Evolutionary conservation across 495 filamentous ascomycete species (phyloP), one percentile per base, ranked within the genome.

Genomic region (Staphylotrichum longicolle): DNA sequence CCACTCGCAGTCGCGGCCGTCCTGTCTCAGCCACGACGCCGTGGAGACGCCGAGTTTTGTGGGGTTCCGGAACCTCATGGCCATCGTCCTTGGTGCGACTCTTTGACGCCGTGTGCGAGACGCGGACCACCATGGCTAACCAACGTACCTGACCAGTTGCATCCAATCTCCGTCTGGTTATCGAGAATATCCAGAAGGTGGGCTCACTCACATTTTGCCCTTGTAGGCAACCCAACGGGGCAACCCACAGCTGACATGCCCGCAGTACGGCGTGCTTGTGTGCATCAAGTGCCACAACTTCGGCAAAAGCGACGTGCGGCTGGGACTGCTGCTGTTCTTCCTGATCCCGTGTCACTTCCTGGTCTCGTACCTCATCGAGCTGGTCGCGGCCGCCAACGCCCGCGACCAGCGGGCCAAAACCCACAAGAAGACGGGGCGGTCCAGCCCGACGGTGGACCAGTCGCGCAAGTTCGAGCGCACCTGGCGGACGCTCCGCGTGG

Each of bases 101-200:
- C 47, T 37, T 41, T 27, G 30, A 39, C 9, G 20, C 20, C 20
- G 1, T 37, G 9, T 12, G 2, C 9, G 4, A 8, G 8, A 10
- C 20, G 15, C 20, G 20, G 20, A 27, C 20, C 20, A 27, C 1
- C 20, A 27, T 27, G 20, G 20, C 20, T 27, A 10, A 27, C 27
- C 15, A 20, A 5, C 9, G n/a, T n/a, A 12, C 34, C 58, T 52
- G 48, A 61, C 41, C 34, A 90, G 91, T 97, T 66, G 93, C 92
- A 48, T 91, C 92, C 69, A 98, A 98, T 66, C 78, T 98, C 8
- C 84, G 94, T 63, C 80, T 98, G 62, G 86, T 98, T 62, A 91
- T 98, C 66, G 94, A 98, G 77, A 98, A 98, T 68, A 96, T 91
- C 67, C 89, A 92, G 80, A 98, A 98, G 81, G 91, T 91, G 47